Evolutionary conservation across 768 basidiomycete genomes (phyloP).

Genomic region (Sporobolomyces pararoseus): DNA sequence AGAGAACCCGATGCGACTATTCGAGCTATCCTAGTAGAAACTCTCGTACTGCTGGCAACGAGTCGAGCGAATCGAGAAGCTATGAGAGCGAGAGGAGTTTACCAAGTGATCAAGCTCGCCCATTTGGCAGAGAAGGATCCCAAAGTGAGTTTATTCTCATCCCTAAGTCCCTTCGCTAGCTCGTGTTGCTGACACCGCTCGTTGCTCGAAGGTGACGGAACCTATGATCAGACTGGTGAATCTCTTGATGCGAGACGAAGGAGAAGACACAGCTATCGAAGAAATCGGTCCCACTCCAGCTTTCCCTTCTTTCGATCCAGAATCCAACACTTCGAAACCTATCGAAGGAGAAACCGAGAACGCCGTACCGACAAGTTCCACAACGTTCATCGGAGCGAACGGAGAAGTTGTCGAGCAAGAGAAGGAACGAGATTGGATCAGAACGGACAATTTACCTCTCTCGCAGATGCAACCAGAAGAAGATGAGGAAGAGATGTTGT

Average conservation of each 20-base stretch:
- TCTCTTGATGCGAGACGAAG: slow-evolving; percentile 75
- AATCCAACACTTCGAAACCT: slow-evolving; percentile 13
- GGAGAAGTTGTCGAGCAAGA: slow-evolving; percentile 37
- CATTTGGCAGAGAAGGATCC: slow-evolving; percentile 68
- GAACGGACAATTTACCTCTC: slow-evolving; percentile 1
- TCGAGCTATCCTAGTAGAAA: slow-evolving; percentile 80
- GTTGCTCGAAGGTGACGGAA: slow-evolving; percentile 86
- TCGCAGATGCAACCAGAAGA: slow-evolving; percentile 51
- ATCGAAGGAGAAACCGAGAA: slow-evolving; percentile 43
- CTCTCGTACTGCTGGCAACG: slow-evolving; percentile 79
- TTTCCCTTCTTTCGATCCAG: slow-evolving; percentile 6
- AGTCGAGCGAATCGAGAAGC: slow-evolving; percentile 83
- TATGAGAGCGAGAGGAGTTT: slow-evolving; percentile 73
- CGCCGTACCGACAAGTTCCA: slow-evolving; percentile 9
- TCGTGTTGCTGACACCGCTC: too few relatives aligned
- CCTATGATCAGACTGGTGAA: slow-evolving; percentile 83
- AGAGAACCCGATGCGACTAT: slow-evolving; percentile 74
- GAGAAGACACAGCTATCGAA: slow-evolving; percentile 52
- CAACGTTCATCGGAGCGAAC: slow-evolving; percentile 34
- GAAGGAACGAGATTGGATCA: slow-evolving; percentile 12
- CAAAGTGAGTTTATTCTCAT: slow-evolving; percentile 9
- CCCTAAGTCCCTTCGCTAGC: neutral
- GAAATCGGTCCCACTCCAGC: slow-evolving; percentile 32
- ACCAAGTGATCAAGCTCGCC: slow-evolving; percentile 72
- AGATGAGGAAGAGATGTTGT: slow-evolving; percentile 68